Conservation (phyloP, 371 early-diverging fungal species). For the Coemansia sp. region DNA sequence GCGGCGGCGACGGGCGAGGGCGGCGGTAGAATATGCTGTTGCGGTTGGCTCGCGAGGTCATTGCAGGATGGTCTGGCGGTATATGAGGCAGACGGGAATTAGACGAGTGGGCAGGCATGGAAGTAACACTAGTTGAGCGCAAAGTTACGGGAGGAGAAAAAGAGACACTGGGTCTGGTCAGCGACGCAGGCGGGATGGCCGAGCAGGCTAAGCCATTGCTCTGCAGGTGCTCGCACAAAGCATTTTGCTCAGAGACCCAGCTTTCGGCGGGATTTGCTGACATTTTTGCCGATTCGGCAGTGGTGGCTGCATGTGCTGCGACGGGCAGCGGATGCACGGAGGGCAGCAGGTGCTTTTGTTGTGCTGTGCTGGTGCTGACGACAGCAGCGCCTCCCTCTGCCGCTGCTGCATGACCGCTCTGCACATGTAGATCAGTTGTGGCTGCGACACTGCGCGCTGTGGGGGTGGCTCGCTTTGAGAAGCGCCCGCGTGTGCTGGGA, state of each 20-base stretch:
- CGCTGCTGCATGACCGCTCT: no score
- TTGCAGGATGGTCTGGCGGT: conserved; percentile 18
- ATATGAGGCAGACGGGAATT: neutral
- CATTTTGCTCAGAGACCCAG: neutral
- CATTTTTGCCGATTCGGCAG: conserved; percentile 1
- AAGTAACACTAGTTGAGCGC: neutral
- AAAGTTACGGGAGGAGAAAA: neutral
- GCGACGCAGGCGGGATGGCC: neutral
- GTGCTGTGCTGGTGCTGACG: neutral
- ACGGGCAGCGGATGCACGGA: neutral
- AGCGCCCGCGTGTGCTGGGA: no score
- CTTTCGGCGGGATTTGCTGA: neutral
- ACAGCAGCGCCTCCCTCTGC: neutral
- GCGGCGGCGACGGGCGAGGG: neutral
- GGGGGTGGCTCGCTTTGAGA: no score
- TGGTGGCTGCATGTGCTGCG: neutral
- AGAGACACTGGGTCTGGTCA: neutral
- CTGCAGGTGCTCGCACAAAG: neutral
- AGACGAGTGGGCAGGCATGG: neutral
- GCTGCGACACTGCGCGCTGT: no score
- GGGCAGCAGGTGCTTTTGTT: neutral
- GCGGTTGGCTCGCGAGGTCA: conserved; percentile 6
- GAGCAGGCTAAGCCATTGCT: neutral
- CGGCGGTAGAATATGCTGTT: conserved; percentile 37
- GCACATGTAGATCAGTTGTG: no score